Percentiles rank a stretch among this genome's conserved stretches.
Evolutionary conservation across 768 basidiomycete genomes (phyloP).

Genomic region (Tylopilus sp.): DNA sequence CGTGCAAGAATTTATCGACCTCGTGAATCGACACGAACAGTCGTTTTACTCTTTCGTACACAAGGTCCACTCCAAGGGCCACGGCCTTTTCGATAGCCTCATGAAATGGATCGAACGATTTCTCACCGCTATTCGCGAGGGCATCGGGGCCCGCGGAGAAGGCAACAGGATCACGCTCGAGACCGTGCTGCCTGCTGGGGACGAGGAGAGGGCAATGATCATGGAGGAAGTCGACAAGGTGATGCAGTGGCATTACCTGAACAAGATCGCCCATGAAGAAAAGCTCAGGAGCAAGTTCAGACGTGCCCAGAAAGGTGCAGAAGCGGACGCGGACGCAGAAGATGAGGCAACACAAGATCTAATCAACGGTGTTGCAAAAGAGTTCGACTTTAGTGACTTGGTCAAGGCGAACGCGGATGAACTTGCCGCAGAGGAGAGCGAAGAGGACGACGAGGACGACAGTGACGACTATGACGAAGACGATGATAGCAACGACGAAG

Average conservation of each 20-base stretch:
- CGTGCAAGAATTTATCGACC: constrained; percentile 90
- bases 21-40: constrained; percentile 92
- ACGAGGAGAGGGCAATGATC: constrained; percentile 70
- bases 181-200: constrained; percentile 81
- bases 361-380: constrained; percentile 76
- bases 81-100: constrained; percentile 86
- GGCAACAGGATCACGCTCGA: constrained; percentile 66
- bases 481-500: constrained; percentile 40
- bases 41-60: constrained; percentile 96
- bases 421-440: constrained; percentile 68
- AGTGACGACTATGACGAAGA: constrained; percentile 35
- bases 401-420: constrained; percentile 78
- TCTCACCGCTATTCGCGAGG: constrained; percentile 85
- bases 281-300: constrained; percentile 86
- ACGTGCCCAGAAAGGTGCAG: constrained; percentile 43
- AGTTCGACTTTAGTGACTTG: constrained; percentile 79
- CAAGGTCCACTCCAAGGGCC: constrained; percentile 97
- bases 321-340: constrained; percentile 55
- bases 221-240: constrained; percentile 86
- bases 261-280: constrained; percentile 90
- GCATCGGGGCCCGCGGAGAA: constrained; percentile 50
- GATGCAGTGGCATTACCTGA: constrained; percentile 88
- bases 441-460: constrained; percentile 44
- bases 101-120: constrained; percentile 98
- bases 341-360: constrained; percentile 82